Conservation (phyloP, 2,329 filamentous ascomycete species). For the Diplodia intermedia region DNA sequence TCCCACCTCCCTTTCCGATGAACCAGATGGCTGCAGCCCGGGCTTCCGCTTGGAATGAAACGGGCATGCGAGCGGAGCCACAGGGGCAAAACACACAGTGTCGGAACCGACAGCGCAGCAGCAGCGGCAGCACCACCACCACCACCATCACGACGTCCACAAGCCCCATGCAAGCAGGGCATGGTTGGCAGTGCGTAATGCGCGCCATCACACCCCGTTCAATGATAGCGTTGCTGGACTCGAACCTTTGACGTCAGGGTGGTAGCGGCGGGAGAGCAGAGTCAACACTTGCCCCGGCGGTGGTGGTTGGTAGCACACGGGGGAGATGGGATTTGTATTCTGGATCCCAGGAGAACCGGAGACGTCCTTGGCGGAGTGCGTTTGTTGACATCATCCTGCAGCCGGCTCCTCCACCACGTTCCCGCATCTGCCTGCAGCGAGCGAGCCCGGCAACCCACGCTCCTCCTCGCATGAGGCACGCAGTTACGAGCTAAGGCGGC, state of each 20-base stretch:
- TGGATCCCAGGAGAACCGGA: slow-evolving; percentile 3
- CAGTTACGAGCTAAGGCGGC: neutral
- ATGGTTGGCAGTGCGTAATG: neutral
- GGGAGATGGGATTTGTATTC: slow-evolving; percentile 1
- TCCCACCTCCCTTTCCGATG: neutral
- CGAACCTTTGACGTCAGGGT: neutral
- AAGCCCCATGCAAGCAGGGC: neutral
- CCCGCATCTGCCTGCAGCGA: slow-evolving; percentile 5
- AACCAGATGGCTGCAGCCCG: slow-evolving; percentile 2
- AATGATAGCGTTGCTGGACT: neutral
- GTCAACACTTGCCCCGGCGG: neutral
- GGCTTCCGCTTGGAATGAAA: slow-evolving; percentile 24
- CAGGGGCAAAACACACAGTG: slow-evolving; percentile 3
- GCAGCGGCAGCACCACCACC: neutral
- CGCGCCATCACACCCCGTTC: neutral
- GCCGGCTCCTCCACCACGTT: slow-evolving; percentile 10
- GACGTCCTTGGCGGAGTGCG: neutral
- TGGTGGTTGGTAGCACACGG: neutral
- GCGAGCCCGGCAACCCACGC: neutral
- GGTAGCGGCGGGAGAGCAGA: neutral
- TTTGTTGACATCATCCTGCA: slow-evolving; percentile 15
- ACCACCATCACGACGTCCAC: neutral
- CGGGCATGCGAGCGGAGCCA: slow-evolving; percentile 17
- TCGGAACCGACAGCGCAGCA: slow-evolving; percentile 14
- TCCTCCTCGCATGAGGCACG: slow-evolving; percentile 20